These are phyloP conservation scores for Inga laurina DNA, from an alignment of 306 rosid species.

Conservation along the genomic window DNA sequence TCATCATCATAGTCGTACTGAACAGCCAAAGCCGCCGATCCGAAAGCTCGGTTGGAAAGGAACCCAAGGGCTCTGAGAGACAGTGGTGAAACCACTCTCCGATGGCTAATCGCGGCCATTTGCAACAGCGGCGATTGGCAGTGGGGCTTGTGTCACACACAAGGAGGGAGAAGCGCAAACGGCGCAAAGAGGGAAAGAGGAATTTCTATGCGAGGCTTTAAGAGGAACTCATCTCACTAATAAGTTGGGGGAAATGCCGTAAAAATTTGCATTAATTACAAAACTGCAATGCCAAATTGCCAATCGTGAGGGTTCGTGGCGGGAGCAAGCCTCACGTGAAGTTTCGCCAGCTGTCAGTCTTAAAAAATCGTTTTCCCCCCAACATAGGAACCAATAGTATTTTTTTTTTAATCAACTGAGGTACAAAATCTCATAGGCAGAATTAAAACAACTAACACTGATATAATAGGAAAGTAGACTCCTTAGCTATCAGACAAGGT, in stretches of 20 bases:
- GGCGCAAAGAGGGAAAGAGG: background rate
- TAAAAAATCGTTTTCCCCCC: no score
- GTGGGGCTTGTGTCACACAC: slow-evolving; percentile 7
- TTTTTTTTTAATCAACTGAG: no score
- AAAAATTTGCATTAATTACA: background rate
- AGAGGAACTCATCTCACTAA: background rate
- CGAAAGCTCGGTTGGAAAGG: slow-evolving; percentile 35
- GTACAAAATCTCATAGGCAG: no score
- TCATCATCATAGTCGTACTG: slow-evolving; percentile 44
- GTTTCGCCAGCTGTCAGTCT: background rate
- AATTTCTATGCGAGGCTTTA: background rate
- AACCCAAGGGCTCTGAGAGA: background rate
- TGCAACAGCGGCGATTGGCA: background rate
- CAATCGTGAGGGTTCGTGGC: background rate
- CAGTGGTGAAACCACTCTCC: slow-evolving; percentile 23
- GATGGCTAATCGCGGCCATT: slow-evolving; percentile 42
- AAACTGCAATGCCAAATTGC: background rate
- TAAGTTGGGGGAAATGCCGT: background rate
- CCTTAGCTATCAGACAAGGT: no score
- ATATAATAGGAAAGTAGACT: no score
- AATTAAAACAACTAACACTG: no score
- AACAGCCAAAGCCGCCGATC: slow-evolving; percentile 59
- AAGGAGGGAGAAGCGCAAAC: background rate
- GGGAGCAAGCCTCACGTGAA: background rate
- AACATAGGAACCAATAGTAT: no score